phyloP scores from a whole-genome alignment of 2,329 filamentous ascomycete species.

The Ceratocystis harringtonii region DNA sequence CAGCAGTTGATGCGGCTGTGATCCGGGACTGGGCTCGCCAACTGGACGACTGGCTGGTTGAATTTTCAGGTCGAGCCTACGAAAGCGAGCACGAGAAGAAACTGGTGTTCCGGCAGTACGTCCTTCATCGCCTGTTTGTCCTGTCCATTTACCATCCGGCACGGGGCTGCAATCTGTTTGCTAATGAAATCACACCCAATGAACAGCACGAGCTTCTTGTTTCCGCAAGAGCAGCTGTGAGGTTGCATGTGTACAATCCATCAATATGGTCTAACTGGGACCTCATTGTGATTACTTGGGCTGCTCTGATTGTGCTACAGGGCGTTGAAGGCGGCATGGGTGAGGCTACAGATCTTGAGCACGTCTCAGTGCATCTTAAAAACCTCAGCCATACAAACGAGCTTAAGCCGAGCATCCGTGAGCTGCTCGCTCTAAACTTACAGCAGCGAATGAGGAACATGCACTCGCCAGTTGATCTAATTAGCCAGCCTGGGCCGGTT shows the following conservation, averaged over 20 bases:
- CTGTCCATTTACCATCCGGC: conserved; percentile 30
- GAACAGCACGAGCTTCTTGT: conserved; percentile 30
- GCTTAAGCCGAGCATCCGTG: conserved; percentile 20
- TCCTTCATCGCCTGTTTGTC: conserved; percentile 29
- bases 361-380: conserved; percentile 23
- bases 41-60: conserved; percentile 29
- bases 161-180: conserved; percentile 27
- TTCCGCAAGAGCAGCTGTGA: conserved; percentile 28
- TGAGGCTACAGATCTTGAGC: conserved; percentile 23
- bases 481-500: conserved; percentile 15
- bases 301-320: conserved; percentile 30
- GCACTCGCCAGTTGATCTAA: conserved; percentile 20
- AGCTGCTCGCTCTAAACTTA: conserved; percentile 20
- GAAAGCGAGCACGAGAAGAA: conserved; percentile 10
- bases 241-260: conserved; percentile 27
- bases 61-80: conserved; percentile 23
- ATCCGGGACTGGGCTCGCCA: conserved; percentile 30
- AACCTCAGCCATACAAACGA: conserved; percentile 23
- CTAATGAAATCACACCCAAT: conserved; percentile 26
- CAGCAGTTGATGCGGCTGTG: conserved; percentile 27
- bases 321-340: conserved; percentile 28
- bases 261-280: conserved; percentile 33
- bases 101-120: conserved; percentile 23
- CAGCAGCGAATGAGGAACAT: conserved; percentile 22
- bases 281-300: conserved; percentile 31